Evolutionary conservation across 805 yeast species (phyloP).

Genomic region (Wickerhamiella musiphila): DNA sequence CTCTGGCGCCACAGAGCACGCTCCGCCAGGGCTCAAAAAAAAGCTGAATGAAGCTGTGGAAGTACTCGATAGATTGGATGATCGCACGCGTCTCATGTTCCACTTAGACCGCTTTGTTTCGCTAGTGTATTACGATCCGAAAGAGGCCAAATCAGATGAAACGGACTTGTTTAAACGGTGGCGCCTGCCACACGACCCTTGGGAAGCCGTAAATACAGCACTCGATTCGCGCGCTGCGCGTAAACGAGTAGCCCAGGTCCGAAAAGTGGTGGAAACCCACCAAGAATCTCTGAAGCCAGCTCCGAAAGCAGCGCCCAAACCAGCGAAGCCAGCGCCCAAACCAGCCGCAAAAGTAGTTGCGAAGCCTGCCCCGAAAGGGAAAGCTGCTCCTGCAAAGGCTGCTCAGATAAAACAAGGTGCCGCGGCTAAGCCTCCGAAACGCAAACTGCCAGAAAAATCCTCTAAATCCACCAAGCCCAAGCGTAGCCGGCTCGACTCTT

Average conservation of each 20-base stretch:
- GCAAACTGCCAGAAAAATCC: too few relatives aligned
- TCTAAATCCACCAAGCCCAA: too few relatives aligned
- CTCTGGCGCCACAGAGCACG: too few relatives aligned
- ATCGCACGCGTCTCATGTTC: conserved; percentile 22
- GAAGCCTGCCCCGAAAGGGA: neutral
- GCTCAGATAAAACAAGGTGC: neutral
- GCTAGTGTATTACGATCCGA: conserved; percentile 23
- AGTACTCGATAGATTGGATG: conserved; percentile 20
- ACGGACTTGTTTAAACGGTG: conserved; percentile 20
- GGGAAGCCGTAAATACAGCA: conserved; percentile 17
- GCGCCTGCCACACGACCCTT: conserved; percentile 20
- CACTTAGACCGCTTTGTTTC: conserved; percentile 26
- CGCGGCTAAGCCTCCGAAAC: neutral
- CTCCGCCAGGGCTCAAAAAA: too few relatives aligned
- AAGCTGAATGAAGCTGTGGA: conserved; percentile 7
- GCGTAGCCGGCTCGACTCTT: neutral
- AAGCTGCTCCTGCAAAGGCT: neutral
- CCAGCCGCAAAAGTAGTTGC: neutral
- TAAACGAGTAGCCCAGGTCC: conserved; percentile 7
- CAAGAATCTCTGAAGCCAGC: conserved; percentile 1
- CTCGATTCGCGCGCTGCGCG: conserved; percentile 12
- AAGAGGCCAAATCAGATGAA: conserved; percentile 20
- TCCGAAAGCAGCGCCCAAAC: neutral
- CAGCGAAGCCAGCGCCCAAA: too few relatives aligned
- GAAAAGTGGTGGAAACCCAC: conserved; percentile 3